Evolutionary conservation across 352 stramenopile species (phyloP).

Genomic region (Phytophthora foliorum): DNA sequence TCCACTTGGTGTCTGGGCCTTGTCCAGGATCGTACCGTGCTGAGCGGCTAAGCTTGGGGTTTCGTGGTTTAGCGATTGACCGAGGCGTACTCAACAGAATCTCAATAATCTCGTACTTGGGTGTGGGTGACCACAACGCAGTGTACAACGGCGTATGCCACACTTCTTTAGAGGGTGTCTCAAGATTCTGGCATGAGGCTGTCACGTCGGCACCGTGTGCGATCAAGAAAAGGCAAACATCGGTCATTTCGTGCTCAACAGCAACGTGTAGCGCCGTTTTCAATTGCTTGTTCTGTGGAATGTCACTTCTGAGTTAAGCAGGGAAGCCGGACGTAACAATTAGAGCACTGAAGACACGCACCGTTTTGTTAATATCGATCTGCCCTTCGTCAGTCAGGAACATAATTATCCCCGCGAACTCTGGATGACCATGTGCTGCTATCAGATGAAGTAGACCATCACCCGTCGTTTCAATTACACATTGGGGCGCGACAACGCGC

Average conservation of each 20-base stretch:
- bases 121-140: slow-evolving; percentile 45
- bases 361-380: slow-evolving; percentile 54
- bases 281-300: slow-evolving; percentile 55
- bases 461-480: slow-evolving; percentile 55
- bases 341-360: slow-evolving; percentile 13
- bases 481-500: slow-evolving; percentile 51
- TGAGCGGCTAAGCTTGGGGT: slow-evolving; percentile 44
- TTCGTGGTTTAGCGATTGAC: slow-evolving; percentile 53
- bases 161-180: slow-evolving; percentile 38
- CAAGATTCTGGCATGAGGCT: slow-evolving; percentile 51
- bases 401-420: slow-evolving; percentile 45
- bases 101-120: slow-evolving; percentile 58
- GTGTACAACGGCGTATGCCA: slow-evolving; percentile 62
- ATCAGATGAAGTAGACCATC: slow-evolving; percentile 62
- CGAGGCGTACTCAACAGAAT: slow-evolving; percentile 53
- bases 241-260: slow-evolving; percentile 48
- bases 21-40: slow-evolving; percentile 34
- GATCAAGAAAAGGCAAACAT: slow-evolving; percentile 54
- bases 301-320: background rate
- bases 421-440: slow-evolving; percentile 42
- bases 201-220: slow-evolving; percentile 51
- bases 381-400: slow-evolving; percentile 47
- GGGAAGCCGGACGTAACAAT: background rate
- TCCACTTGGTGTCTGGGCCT: slow-evolving; percentile 53
- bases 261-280: slow-evolving; percentile 61